Percentiles rank a stretch among this genome's conserved stretches.
Evolutionary conservation across 176 grass and related monocot species (phyloP).

Genomic region (Microstegium vimineum): DNA sequence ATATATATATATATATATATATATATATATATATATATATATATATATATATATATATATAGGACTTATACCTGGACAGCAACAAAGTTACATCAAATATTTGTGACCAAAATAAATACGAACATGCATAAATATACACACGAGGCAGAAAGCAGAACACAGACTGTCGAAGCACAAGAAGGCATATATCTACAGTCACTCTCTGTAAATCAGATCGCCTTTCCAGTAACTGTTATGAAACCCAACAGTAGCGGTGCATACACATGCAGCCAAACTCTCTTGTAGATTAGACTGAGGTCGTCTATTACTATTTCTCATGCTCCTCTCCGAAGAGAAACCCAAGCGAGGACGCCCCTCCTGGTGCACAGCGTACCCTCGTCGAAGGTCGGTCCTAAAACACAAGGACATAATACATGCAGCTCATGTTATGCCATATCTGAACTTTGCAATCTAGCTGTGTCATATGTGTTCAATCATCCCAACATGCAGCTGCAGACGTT

Average conservation of each 20-base stretch:
- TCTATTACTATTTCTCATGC: neutral
- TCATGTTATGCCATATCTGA: neutral
- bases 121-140: neutral
- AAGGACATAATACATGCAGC: neutral
- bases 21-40: too few relatives aligned
- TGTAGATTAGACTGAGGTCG: neutral
- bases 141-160: neutral
- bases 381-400: conserved; percentile 64
- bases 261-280: neutral
- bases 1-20: too few relatives aligned
- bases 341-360: conserved; percentile 79
- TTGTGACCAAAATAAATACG: neutral
- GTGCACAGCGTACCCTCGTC: conserved; percentile 68
- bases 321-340: conserved; percentile 72
- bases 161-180: neutral
- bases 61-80: neutral
- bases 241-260: neutral
- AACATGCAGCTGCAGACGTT: too few relatives aligned
- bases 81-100: conserved; percentile 6
- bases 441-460: neutral
- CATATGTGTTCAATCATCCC: neutral
- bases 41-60: too few relatives aligned
- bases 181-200: neutral
- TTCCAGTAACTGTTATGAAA: neutral
- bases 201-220: conserved; percentile 15